These are phyloP conservation scores for Pleurotus tuber-regium DNA, from an alignment of 768 basidiomycete genomes.

Conservation along the genomic window DNA sequence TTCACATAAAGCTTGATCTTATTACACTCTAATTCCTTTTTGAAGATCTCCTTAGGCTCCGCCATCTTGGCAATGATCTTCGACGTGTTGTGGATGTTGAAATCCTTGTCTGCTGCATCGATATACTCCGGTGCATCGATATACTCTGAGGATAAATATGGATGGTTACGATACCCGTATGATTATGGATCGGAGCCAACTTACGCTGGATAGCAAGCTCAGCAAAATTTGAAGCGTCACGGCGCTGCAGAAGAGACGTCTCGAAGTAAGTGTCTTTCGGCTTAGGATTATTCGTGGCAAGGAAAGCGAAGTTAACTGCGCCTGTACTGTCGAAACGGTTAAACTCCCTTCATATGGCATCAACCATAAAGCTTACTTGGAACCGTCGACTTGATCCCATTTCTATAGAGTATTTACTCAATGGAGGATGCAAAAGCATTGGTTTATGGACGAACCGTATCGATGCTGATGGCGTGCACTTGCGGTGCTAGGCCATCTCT, in stretches of 20 bases:
- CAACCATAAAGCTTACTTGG: conserved; percentile 10
- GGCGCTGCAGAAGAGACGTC: not conserved
- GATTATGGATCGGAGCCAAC: too few relatives aligned
- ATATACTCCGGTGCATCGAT: not conserved
- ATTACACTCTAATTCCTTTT: not conserved
- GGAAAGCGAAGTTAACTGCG: conserved; percentile 1
- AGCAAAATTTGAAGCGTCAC: conserved; percentile 1
- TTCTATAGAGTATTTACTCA: conserved; percentile 8
- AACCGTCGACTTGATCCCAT: conserved; percentile 25
- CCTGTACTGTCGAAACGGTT: not conserved
- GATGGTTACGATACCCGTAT: too few relatives aligned
- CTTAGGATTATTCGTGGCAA: not conserved
- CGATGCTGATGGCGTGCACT: conserved; percentile 31
- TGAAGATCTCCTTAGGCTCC: conserved; percentile 6
- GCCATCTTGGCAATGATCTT: conserved; percentile 4
- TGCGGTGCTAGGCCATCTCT: conserved; percentile 22
- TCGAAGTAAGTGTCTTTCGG: conserved; percentile 4
- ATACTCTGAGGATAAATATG: not conserved
- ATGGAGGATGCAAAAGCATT: not conserved
- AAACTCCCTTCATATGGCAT: not conserved
- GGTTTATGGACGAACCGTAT: conserved; percentile 14
- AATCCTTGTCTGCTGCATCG: conserved; percentile 5
- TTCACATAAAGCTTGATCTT: conserved; percentile 4
- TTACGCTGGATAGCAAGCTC: not conserved
- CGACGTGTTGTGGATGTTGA: conserved; percentile 1